Percentiles rank a stretch among this genome's conserved stretches.
phyloP scores from a whole-genome alignment of 148 eudicot genomes.

The Drosera capensis region DNA sequence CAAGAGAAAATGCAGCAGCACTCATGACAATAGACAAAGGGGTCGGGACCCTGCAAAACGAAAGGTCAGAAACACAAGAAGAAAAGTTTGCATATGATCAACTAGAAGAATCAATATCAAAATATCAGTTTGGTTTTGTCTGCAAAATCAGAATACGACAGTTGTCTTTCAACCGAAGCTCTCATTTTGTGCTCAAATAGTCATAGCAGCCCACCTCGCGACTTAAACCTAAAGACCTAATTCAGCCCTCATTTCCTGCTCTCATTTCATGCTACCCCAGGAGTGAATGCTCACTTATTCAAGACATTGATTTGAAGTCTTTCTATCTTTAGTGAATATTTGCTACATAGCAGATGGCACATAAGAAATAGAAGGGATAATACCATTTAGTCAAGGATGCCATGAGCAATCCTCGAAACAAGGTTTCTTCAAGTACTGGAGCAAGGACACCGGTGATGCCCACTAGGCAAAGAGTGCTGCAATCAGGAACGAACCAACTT shows the following conservation, averaged over 20 bases:
- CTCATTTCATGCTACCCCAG: no score
- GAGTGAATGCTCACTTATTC: no score
- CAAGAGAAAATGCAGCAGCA: constrained; percentile 86
- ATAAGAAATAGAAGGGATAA: neutral
- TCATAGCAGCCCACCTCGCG: no score
- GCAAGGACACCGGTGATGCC: constrained; percentile 87
- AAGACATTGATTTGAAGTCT: no score
- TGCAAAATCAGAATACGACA: no score
- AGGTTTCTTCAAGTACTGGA: constrained; percentile 90
- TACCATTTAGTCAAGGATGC: constrained; percentile 87
- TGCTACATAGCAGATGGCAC: neutral
- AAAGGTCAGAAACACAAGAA: neutral
- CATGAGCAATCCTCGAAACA: constrained; percentile 92
- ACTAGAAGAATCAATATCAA: neutral
- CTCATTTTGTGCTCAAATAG: no score
- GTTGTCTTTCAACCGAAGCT: no score
- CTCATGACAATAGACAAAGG: constrained; percentile 67
- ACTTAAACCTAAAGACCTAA: no score
- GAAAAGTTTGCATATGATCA: neutral
- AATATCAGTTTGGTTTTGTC: neutral
- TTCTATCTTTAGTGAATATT: no score
- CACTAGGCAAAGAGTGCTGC: constrained; percentile 76
- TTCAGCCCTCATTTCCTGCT: no score
- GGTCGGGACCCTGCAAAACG: constrained; percentile 69
- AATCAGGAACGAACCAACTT: constrained; percentile 1